Conservation (phyloP, 139 green algal genomes). For the Pedinophyceae sp. region DNA sequence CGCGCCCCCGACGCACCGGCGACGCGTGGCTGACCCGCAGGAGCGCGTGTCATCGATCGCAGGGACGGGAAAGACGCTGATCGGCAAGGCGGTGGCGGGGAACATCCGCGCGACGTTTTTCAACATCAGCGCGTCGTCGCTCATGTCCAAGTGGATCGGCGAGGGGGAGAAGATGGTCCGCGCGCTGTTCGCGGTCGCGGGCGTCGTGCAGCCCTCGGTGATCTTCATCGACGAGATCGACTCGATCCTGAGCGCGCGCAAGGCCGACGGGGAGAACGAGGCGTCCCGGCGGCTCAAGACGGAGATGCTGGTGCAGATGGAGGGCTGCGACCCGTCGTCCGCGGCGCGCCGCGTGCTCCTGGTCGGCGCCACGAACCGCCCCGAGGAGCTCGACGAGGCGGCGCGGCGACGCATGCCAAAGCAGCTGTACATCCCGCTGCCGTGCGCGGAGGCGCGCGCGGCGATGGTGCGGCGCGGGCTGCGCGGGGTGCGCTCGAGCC, state of each 20-base stretch:
- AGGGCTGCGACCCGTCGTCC: slow-evolving; percentile 15
- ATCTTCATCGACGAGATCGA: slow-evolving; percentile 99
- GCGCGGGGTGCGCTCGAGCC: slow-evolving; percentile 13
- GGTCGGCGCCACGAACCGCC: slow-evolving; percentile 91
- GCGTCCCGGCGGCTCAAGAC: slow-evolving; percentile 32
- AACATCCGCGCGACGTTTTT: slow-evolving; percentile 98
- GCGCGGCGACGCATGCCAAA: slow-evolving; percentile 87
- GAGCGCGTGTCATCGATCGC: neutral
- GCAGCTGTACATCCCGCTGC: slow-evolving; percentile 96
- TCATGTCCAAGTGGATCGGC: slow-evolving; percentile 98
- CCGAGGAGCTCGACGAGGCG: slow-evolving; percentile 89
- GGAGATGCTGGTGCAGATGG: slow-evolving; percentile 42
- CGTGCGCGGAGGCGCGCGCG: slow-evolving; percentile 45
- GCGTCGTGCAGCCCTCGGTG: slow-evolving; percentile 63
- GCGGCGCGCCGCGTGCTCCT: slow-evolving; percentile 46
- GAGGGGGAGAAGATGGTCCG: slow-evolving; percentile 93
- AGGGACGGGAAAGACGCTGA: slow-evolving; percentile 89
- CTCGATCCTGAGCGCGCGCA: slow-evolving; percentile 78
- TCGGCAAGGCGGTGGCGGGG: slow-evolving; percentile 82
- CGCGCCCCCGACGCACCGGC: too few species aligned
- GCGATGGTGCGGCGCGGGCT: slow-evolving; percentile 36
- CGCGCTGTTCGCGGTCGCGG: slow-evolving; percentile 58
- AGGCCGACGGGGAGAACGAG: slow-evolving; percentile 38
- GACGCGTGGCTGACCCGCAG: neutral
- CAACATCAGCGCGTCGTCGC: slow-evolving; percentile 77